phyloP scores from a whole-genome alignment of 176 grass and related monocot genomes.

The Carex scoparia region DNA sequence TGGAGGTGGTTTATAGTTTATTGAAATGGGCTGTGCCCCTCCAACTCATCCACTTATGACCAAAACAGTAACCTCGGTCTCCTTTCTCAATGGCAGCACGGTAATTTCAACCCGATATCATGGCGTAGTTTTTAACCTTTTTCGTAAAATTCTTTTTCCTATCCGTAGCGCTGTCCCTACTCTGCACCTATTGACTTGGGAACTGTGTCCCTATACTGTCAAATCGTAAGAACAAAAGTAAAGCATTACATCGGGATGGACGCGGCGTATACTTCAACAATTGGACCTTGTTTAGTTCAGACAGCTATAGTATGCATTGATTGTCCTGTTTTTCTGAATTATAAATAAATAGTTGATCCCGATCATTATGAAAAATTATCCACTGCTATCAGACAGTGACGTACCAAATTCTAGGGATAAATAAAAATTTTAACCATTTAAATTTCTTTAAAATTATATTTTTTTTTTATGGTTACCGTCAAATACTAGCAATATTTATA shows the following conservation, averaged over 20 bases:
- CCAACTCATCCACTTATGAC: background rate
- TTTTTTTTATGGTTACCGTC: too few species aligned
- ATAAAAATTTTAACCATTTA: too few species aligned
- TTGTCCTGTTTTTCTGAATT: too few species aligned
- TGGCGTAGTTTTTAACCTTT: background rate
- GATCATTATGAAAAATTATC: too few species aligned
- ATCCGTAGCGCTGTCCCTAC: background rate
- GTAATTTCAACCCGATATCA: background rate
- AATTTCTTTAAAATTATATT: too few species aligned
- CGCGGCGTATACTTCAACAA: background rate
- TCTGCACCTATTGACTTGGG: background rate
- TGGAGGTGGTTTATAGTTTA: background rate
- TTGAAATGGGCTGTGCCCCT: background rate
- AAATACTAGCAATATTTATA: too few species aligned
- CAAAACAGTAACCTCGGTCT: background rate
- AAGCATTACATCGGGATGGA: background rate
- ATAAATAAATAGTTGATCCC: too few species aligned
- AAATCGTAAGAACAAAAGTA: background rate
- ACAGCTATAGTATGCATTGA: too few species aligned
- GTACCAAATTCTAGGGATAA: too few species aligned
- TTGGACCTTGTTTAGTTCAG: background rate
- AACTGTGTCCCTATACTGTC: background rate
- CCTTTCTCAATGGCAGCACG: background rate
- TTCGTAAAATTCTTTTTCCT: background rate
- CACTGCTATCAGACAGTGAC: too few species aligned